phyloP scores from a whole-genome alignment of 2,329 filamentous ascomycete species.

The Myriosclerotinia duriaeana region DNA sequence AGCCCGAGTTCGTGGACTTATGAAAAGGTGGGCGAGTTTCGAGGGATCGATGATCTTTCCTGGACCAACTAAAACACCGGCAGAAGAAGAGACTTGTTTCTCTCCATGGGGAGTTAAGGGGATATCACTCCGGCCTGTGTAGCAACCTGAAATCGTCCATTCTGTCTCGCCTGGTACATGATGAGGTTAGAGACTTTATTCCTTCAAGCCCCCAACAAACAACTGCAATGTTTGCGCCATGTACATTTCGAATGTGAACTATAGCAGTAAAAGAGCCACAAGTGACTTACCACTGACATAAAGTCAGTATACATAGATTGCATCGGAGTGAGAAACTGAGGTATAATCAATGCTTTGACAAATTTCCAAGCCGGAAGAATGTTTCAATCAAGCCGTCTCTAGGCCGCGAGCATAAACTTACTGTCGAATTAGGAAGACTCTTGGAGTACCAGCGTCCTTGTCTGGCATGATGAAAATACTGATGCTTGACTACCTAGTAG shows the following conservation, averaged over 20 bases:
- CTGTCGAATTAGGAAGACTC: constrained; percentile 45
- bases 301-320: constrained; percentile 2
- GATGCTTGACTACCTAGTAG: not conserved
- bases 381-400: not conserved
- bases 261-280: not conserved
- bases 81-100: constrained; percentile 47
- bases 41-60: constrained; percentile 50
- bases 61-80: constrained; percentile 46
- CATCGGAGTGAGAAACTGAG: not conserved
- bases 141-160: constrained; percentile 50
- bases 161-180: constrained; percentile 46
- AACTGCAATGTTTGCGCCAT: not conserved
- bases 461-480: constrained; percentile 39
- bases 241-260: not conserved
- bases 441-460: constrained; percentile 42
- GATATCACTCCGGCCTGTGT: constrained; percentile 47
- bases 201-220: not conserved
- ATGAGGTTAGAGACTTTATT: constrained; percentile 24
- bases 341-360: not conserved
- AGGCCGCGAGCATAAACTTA: constrained; percentile 31
- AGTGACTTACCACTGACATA: constrained; percentile 22
- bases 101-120: constrained; percentile 44
- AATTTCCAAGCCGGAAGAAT: not conserved
- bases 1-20: constrained; percentile 50
- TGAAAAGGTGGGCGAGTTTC: constrained; percentile 46